Conservation (phyloP, 257 asterid species). For the Prunella vulgaris region DNA sequence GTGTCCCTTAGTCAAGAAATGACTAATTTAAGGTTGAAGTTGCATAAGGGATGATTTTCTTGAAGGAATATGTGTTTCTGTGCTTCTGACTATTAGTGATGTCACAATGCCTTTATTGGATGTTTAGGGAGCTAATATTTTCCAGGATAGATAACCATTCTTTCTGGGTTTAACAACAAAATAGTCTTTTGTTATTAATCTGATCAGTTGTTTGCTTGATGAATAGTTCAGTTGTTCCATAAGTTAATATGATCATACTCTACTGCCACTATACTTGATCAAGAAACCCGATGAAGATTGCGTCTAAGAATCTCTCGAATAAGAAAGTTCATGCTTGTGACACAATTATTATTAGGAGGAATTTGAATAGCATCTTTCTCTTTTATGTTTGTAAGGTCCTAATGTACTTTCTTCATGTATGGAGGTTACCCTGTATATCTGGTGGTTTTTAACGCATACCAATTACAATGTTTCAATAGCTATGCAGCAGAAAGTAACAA, state of each 20-base stretch:
- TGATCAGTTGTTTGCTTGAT: too few species aligned
- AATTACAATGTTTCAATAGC: conserved; percentile 25
- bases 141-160: not conserved
- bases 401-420: not conserved
- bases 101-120: not conserved
- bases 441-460: conserved; percentile 14
- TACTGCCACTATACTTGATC: not conserved
- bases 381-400: not conserved
- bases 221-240: not conserved
- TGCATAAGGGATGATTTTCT: not conserved
- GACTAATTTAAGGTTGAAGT: not conserved
- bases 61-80: not conserved
- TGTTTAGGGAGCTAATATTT: not conserved
- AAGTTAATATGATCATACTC: not conserved
- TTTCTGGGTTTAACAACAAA: not conserved
- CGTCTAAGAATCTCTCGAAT: not conserved
- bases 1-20: too few species aligned
- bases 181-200: not conserved
- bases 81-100: not conserved
- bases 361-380: not conserved
- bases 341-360: not conserved
- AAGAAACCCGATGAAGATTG: not conserved
- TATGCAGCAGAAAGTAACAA: conserved; percentile 37
- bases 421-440: not conserved
- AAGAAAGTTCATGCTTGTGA: not conserved